Evolutionary conservation across 192 early-diverging fungal genomes (phyloP), one percentile per base, ranked within the genome.

Genomic region (Nowakowskiella sp.): DNA sequence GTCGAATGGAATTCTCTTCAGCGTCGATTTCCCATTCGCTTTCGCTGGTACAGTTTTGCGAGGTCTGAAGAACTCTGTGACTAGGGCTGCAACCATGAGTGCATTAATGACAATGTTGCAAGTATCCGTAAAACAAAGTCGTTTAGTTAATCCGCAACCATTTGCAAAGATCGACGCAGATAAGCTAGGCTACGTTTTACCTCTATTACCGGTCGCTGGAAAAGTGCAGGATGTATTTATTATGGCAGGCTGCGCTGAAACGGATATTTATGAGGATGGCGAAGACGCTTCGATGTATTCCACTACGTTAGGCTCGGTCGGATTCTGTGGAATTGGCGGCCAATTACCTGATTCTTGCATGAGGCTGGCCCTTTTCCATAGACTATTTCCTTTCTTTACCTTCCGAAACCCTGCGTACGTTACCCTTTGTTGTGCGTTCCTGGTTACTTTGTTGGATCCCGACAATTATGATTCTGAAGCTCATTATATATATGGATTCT

Each of bases 1-100:
- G 16, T 58, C 73, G 4, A 76, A 83, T 22, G 90, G 90, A 2
- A 72, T 94, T 45, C 84, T 81, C 63, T 97, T 95, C 71, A 74
- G 79, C 39, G 81, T 77, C 4, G 88, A 92, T 57, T 94, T 97
- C 49, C 77, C 87, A 24, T 89, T 91, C 49, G 89, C 92, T 10
- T 72, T 94, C 30, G 72, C 89, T 6, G 74, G 82, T 36, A 82
- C 81, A 22, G 71, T 97, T 31, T 56, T 94, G 53, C 89, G 86
- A 57, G 94, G 92, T 22, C 55, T 97, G 50, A 82, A 83, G 60
- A 77, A 89, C 46, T 77, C 80, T 31, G 67, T 67, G 19, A 88
- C 88, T 34, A 88, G 86, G 56, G 81, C 80, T 5, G 75, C 76
- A 22, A 85, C 88, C 0, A 80, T 79, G 31, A 72, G 81, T 27